These are phyloP conservation scores for Debaryomyces tyrocola DNA, from an alignment of 805 yeast genomes.

Conservation along the genomic window DNA sequence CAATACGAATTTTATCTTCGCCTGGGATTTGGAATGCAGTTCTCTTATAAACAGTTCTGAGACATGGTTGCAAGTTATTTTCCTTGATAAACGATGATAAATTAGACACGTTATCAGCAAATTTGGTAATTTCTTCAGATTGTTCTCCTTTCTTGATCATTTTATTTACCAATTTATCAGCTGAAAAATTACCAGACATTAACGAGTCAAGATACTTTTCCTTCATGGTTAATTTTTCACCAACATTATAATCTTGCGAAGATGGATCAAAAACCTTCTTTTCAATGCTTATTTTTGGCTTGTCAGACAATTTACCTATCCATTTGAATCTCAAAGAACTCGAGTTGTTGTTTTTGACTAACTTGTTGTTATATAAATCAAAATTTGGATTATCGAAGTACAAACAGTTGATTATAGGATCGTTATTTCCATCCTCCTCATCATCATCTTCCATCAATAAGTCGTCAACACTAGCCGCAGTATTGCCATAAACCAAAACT, in stretches of 20 bases:
- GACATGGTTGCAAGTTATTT: constrained; percentile 74
- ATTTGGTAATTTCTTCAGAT: constrained; percentile 49
- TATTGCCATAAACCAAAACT: constrained; percentile 70
- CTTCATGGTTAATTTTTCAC: constrained; percentile 67
- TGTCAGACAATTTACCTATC: constrained; percentile 79
- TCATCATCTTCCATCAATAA: constrained; percentile 28
- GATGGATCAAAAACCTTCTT: constrained; percentile 67
- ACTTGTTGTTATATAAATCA: constrained; percentile 82
- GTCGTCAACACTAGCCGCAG: constrained; percentile 57
- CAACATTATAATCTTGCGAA: constrained; percentile 53
- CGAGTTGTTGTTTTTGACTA: constrained; percentile 65
- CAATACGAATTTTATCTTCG: constrained; percentile 87
- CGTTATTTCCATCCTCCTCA: constrained; percentile 24
- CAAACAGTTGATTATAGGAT: constrained; percentile 78
- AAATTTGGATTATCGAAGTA: constrained; percentile 85
- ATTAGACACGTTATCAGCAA: constrained; percentile 54
- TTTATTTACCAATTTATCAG: constrained; percentile 56
- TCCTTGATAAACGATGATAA: constrained; percentile 63
- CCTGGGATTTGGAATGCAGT: constrained; percentile 99
- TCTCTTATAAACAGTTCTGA: constrained; percentile 84
- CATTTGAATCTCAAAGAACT: constrained; percentile 85
- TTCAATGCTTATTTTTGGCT: constrained; percentile 79
- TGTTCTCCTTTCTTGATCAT: constrained; percentile 62
- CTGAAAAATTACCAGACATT: constrained; percentile 50
- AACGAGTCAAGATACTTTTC: constrained; percentile 80